Conservation (phyloP, 805 yeast species). For the Zygoascus ofunaensis region DNA sequence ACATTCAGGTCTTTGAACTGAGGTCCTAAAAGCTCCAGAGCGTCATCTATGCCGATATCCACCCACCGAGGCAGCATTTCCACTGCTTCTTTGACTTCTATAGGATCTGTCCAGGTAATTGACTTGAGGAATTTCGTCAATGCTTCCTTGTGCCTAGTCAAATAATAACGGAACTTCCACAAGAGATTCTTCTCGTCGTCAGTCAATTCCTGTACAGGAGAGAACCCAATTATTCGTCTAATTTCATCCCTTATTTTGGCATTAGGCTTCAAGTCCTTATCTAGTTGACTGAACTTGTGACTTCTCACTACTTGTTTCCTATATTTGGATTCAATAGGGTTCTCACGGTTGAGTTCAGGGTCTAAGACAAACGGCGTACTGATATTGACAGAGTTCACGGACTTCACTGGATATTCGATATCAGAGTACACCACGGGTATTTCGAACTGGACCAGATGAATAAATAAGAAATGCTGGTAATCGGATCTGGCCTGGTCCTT, state of each 20-base stretch:
- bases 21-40: conserved; percentile 76
- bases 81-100: conserved; percentile 70
- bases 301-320: conserved; percentile 68
- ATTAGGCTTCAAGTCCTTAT: conserved; percentile 81
- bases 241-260: conserved; percentile 72
- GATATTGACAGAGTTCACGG: conserved; percentile 12
- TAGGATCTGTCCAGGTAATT: conserved; percentile 78
- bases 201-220: conserved; percentile 73
- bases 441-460: conserved; percentile 59
- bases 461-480: conserved; percentile 32
- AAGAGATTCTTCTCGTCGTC: conserved; percentile 78
- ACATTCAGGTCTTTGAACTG: conserved; percentile 64
- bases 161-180: conserved; percentile 84
- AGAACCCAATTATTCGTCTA: conserved; percentile 56
- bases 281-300: conserved; percentile 66
- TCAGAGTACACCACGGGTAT: conserved; percentile 66
- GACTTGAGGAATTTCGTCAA: conserved; percentile 78
- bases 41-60: conserved; percentile 73
- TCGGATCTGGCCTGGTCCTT: conserved; percentile 11
- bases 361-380: conserved; percentile 39
- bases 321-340: conserved; percentile 84
- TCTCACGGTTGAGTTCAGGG: conserved; percentile 58
- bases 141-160: conserved; percentile 57
- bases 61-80: conserved; percentile 63
- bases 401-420: conserved; percentile 32